Evolutionary conservation across 2,329 filamentous ascomycete species (phyloP).

Genomic region (Arthrobotrys megalospora): DNA sequence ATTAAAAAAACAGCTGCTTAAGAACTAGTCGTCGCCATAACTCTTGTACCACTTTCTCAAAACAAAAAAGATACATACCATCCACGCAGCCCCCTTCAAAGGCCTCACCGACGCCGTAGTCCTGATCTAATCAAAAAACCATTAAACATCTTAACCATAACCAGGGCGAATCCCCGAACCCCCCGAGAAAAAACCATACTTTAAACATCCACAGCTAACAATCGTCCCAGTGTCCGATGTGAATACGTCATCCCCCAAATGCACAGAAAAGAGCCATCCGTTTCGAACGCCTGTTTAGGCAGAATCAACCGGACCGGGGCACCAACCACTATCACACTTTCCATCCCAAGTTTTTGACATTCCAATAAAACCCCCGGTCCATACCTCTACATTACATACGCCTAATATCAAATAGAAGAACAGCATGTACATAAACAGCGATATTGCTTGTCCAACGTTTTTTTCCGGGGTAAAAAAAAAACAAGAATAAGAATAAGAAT

Average conservation of each 20-base stretch:
- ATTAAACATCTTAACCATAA: no score
- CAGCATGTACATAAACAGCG: no score
- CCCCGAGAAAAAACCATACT: no score
- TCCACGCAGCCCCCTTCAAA: no score
- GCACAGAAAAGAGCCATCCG: constrained; percentile 14
- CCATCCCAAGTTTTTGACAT: background rate
- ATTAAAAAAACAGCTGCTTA: background rate
- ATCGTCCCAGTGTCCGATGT: no score
- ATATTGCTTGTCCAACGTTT: background rate
- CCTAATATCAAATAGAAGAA: background rate
- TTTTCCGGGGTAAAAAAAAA: constrained; percentile 7
- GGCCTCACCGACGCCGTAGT: background rate
- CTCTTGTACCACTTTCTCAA: constrained; percentile 13
- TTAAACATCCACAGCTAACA: no score
- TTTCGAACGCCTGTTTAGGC: constrained; percentile 46
- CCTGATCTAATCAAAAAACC: no score
- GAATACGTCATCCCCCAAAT: constrained; percentile 38
- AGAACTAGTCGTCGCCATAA: background rate
- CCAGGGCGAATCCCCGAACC: no score
- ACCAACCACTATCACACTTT: background rate
- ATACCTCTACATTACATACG: background rate
- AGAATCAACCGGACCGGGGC: constrained; percentile 33
- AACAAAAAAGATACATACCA: background rate
- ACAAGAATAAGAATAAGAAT: background rate
- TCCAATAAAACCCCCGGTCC: background rate